Conservation (phyloP, 768 basidiomycete species). For the Rhodocollybia butyracea region DNA sequence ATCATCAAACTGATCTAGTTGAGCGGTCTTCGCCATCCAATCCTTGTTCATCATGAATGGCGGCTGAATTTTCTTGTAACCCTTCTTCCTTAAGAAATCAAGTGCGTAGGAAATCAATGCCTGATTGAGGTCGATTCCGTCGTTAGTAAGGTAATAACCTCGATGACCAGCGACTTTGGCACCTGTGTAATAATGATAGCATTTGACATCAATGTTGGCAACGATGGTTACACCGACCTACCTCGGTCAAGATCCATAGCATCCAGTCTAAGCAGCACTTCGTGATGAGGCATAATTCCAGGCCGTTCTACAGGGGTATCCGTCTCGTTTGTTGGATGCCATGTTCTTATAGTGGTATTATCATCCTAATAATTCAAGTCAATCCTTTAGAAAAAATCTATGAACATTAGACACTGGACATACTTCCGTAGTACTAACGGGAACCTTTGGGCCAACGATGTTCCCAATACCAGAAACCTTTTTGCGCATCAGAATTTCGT, state of each 20-base stretch:
- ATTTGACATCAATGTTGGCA: background rate
- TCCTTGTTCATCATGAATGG: slow-evolving; percentile 99
- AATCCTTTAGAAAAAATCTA: slow-evolving; percentile 3
- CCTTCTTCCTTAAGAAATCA: slow-evolving; percentile 79
- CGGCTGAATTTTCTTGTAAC: slow-evolving; percentile 92
- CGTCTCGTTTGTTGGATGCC: slow-evolving; percentile 79
- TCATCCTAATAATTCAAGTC: slow-evolving; percentile 63
- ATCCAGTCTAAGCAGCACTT: slow-evolving; percentile 89
- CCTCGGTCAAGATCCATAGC: slow-evolving; percentile 97
- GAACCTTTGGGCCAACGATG: slow-evolving; percentile 83
- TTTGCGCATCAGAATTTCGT: slow-evolving; percentile 73
- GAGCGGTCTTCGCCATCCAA: slow-evolving; percentile 96
- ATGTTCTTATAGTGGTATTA: slow-evolving; percentile 76
- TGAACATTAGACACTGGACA: slow-evolving; percentile 14
- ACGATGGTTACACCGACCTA: slow-evolving; percentile 24
- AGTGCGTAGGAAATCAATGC: slow-evolving; percentile 93
- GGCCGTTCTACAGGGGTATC: slow-evolving; percentile 68
- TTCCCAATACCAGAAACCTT: slow-evolving; percentile 87
- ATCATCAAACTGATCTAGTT: slow-evolving; percentile 97
- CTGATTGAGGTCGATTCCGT: slow-evolving; percentile 96
- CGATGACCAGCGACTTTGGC: slow-evolving; percentile 93
- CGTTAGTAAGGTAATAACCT: slow-evolving; percentile 94
- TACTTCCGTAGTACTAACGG: slow-evolving; percentile 88
- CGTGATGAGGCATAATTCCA: slow-evolving; percentile 94
- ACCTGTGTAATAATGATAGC: slow-evolving; percentile 38